Conservation (phyloP, 805 yeast species). For the Sungouiella thailandica region DNA sequence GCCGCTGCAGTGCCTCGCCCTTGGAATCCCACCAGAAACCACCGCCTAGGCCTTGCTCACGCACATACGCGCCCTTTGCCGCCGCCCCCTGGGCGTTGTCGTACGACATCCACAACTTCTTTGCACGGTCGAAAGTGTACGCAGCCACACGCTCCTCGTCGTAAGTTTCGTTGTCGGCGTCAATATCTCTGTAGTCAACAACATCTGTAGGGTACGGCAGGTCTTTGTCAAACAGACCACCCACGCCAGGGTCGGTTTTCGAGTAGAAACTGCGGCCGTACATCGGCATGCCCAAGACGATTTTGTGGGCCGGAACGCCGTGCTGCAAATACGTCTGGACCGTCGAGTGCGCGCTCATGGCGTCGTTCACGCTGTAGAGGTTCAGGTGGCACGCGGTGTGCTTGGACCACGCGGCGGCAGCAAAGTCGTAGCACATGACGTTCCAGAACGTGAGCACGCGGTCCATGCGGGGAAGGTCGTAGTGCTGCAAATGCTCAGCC, state of each 20-base stretch:
- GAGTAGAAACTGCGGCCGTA: slow-evolving; percentile 54
- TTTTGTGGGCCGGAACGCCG: slow-evolving; percentile 45
- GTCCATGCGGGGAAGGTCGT: slow-evolving; percentile 54
- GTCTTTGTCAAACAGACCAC: slow-evolving; percentile 29
- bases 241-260: slow-evolving; percentile 35
- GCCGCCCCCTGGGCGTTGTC: slow-evolving; percentile 55
- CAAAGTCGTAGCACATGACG: slow-evolving; percentile 86
- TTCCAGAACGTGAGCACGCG: slow-evolving; percentile 65
- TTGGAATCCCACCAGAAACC: slow-evolving; percentile 95
- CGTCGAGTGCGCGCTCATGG: slow-evolving; percentile 45
- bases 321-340: slow-evolving; percentile 37
- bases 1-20: slow-evolving; percentile 49
- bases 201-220: slow-evolving; percentile 24
- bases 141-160: slow-evolving; percentile 51
- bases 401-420: slow-evolving; percentile 67
- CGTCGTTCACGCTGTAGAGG: slow-evolving; percentile 41
- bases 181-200: slow-evolving; percentile 54
- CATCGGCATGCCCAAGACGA: slow-evolving; percentile 81
- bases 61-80: slow-evolving; percentile 58
- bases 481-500: slow-evolving; percentile 34
- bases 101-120: slow-evolving; percentile 36
- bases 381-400: slow-evolving; percentile 67
- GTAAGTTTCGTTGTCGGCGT: slow-evolving; percentile 43
- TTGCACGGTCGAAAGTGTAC: slow-evolving; percentile 8
- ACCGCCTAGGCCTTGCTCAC: slow-evolving; percentile 55